phyloP scores from a whole-genome alignment of 257 asterid genomes.

The Penstemon eatonii region DNA sequence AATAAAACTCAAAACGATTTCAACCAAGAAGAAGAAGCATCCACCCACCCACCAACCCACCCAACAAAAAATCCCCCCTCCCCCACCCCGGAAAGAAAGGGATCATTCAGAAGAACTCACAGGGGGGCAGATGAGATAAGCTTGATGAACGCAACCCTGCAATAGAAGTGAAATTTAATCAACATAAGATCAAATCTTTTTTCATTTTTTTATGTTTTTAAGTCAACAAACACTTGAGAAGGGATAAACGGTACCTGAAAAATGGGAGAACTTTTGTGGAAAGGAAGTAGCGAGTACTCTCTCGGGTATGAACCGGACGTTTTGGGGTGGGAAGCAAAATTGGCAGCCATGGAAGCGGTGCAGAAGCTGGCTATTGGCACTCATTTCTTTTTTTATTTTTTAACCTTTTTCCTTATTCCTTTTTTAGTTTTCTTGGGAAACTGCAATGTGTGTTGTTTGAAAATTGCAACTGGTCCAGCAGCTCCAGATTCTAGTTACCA shows the following conservation, averaged over 20 bases:
- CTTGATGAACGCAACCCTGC: constrained; percentile 33
- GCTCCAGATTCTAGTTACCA: too few species aligned
- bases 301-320: constrained; percentile 12
- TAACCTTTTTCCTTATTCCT: too few species aligned
- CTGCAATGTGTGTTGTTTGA: too few species aligned
- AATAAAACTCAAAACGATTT: not conserved
- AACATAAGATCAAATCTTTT: constrained; percentile 9
- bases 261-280: constrained; percentile 28
- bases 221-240: not conserved
- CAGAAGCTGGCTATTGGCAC: constrained; percentile 39
- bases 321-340: constrained; percentile 26
- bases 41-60: too few species aligned
- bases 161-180: constrained; percentile 11
- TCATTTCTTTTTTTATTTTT: constrained; percentile 36
- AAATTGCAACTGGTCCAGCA: too few species aligned
- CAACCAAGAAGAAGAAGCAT: not conserved
- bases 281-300: constrained; percentile 28
- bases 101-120: constrained; percentile 26
- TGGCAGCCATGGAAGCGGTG: constrained; percentile 34
- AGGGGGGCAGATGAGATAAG: constrained; percentile 28
- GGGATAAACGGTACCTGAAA: constrained; percentile 34
- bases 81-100: too few species aligned
- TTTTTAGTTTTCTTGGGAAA: too few species aligned
- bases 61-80: too few species aligned
- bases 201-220: not conserved